phyloP scores from a whole-genome alignment of 2,329 filamentous ascomycete genomes.

The Aspergillus sp. region DNA sequence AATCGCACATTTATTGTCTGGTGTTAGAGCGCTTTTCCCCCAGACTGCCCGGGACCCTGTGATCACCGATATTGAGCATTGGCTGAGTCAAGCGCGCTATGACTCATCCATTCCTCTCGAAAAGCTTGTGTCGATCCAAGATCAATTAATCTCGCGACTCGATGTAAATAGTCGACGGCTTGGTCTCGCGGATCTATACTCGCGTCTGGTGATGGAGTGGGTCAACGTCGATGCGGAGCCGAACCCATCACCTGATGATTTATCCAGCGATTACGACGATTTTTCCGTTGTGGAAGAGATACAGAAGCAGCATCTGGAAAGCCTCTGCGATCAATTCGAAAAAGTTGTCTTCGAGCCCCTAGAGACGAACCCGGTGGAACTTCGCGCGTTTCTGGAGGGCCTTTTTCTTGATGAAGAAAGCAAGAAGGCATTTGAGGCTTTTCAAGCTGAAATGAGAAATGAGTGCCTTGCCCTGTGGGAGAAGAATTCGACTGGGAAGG shows the following conservation, averaged over 20 bases:
- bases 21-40: slow-evolving; percentile 16
- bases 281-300: slow-evolving; percentile 33
- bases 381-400: slow-evolving; percentile 30
- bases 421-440: not conserved
- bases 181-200: slow-evolving; percentile 27
- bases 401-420: slow-evolving; percentile 32
- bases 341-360: slow-evolving; percentile 39
- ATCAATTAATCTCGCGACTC: slow-evolving; percentile 31
- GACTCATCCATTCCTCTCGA: slow-evolving; percentile 36
- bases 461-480: slow-evolving; percentile 7
- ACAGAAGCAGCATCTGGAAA: slow-evolving; percentile 37
- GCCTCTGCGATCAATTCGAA: slow-evolving; percentile 42
- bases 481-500: slow-evolving; percentile 20
- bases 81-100: slow-evolving; percentile 38
- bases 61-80: slow-evolving; percentile 33
- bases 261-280: slow-evolving; percentile 21
- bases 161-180: slow-evolving; percentile 40
- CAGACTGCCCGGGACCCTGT: slow-evolving; percentile 7
- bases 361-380: slow-evolving; percentile 32
- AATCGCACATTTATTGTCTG: slow-evolving; percentile 7
- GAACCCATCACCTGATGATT: not conserved
- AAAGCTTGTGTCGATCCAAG: slow-evolving; percentile 33
- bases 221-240: slow-evolving; percentile 22
- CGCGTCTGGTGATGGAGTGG: slow-evolving; percentile 42
- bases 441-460: not conserved